phyloP scores from a whole-genome alignment of 2,329 filamentous ascomycete genomes.

The Paecilomyces variotii region DNA sequence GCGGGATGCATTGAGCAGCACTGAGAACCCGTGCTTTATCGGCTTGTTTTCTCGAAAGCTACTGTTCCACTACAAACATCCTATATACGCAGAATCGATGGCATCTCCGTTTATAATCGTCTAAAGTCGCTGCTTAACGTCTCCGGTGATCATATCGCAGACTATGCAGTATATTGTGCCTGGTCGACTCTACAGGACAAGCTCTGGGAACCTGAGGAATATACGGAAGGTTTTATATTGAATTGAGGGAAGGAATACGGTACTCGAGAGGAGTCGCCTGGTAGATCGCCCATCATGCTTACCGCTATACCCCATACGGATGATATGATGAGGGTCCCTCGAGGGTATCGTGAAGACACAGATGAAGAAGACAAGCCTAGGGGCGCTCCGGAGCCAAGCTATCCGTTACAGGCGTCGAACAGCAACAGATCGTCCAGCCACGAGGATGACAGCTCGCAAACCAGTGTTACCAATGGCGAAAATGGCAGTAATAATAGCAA shows the following conservation, averaged over 20 bases:
- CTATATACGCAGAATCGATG: neutral
- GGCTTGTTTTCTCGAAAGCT: neutral
- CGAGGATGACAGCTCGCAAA: conserved; percentile 16
- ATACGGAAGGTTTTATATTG: neutral
- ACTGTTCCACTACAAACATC: neutral
- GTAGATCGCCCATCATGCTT: conserved; percentile 15
- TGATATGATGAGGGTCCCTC: conserved; percentile 27
- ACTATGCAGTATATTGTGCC: neutral
- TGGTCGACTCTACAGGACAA: neutral
- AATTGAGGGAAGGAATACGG: neutral
- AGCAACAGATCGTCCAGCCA: conserved; percentile 18
- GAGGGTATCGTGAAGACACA: conserved; percentile 20
- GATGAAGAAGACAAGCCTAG: conserved; percentile 24
- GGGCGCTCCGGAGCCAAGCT: conserved; percentile 19
- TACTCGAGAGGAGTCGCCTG: neutral
- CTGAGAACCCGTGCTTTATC: neutral
- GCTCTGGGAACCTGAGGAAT: neutral
- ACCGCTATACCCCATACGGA: conserved; percentile 31
- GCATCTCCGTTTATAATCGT: neutral
- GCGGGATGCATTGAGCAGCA: neutral
- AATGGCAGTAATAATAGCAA: conserved; percentile 13
- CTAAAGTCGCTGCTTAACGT: neutral
- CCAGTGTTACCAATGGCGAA: conserved; percentile 13
- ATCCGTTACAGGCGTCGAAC: conserved; percentile 16
- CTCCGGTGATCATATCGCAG: neutral